Evolutionary conservation across 192 early-diverging fungal species (phyloP), one percentile per base, ranked within the genome.

Genomic region (Phlyctochytrium arcticum): DNA sequence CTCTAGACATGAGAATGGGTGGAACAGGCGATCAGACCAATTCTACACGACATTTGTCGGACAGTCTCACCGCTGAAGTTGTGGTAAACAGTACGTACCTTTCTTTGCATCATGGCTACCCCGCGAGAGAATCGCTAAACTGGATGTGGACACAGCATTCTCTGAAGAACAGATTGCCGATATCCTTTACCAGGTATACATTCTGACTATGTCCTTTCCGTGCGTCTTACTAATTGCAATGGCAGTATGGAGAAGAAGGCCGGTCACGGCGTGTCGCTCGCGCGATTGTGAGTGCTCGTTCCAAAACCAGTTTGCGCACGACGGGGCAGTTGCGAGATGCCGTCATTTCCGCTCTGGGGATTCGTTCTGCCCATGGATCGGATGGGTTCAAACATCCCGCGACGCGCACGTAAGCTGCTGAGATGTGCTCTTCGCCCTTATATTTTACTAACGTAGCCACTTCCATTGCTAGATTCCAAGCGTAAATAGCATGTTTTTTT

Each of bases 1-100:
- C n/a, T n/a, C n/a, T 12, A 58, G 75, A 89, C 64, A 90, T 92
- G 90, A 78, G 90, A 21, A 90, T 92, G 88, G 72, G 67, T 27
- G 71, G 77, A 8, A 27, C 67, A 3, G 78, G 79, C 3, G 60
- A 65, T 9, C 57, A 57, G 5, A 54, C 47, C 23, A 64, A 37
- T 54, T 64, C 70, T 9, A 60, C 35, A 12, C 24, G 19, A 7
- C 71, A 54, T 9, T 70, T 69, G 31, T 54, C 55, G 3, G 9
- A 39, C 53, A 79, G 78, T 5, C 70, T 86, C 29, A 83, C 88
- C 1, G 88, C 89, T 6, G 77, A 84, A 56, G 77, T 80, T 21
- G 67, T 87, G 29, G 79, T 88, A 0, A 89, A 88, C 65, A 84
- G 71, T 73, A 36, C 5, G 65, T 54, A 21, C 0, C 23, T 7